Base-by-base conservation (phyloP, 2,329 filamentous ascomycete genomes). In the Basipetospora sp. region DNA sequence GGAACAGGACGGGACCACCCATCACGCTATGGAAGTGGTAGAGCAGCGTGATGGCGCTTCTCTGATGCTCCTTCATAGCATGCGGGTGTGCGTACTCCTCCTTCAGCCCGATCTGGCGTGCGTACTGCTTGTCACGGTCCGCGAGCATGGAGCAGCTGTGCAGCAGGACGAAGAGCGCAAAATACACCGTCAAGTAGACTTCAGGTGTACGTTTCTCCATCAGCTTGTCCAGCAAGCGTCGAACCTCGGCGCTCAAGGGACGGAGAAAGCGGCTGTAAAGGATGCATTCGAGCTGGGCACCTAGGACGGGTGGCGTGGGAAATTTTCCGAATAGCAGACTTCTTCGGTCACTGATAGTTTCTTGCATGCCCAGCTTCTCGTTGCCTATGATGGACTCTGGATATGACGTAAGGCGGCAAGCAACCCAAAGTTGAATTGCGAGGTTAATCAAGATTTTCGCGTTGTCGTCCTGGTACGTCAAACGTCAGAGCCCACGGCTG, bases 91-190 rank as follows among this genome's bases (percentile, higher is more conserved):
- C 39, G 28, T 41, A 41, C 11, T 28, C n/a, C 3, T 17, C 22
- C n/a, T 27, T 15, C 15, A 36, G 17, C 11, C 25, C 17, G 17
- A 41, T 27, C 20, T 42, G 40, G n/a, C 29, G 27, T 8, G 40
- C 40, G 14, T 36, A 36, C 32, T 28, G 14, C 28, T 27, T 11
- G 16, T 42, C 36, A 4, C 40, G 26, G 15, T 36, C 18, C 3
- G 33, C 34, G 15, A 42, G 25, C 32, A 42, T 20, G 5, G 34
- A 17, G 28, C 40, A 42, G 27, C 33, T 36, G 33, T 42, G 40
- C 10, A 42, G 36, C 17, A 42, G 29, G 15, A 42, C 28, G 22
- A 42, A 42, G 9, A 42, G 17, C n/a, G 36, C 15, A 10, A 42
- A 14, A 15, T 39, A 42, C 3, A 36, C 31, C 5, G 26, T 32